phyloP scores from a whole-genome alignment of 2,329 filamentous ascomycete species.

The Arthrobotrys megalospora region DNA sequence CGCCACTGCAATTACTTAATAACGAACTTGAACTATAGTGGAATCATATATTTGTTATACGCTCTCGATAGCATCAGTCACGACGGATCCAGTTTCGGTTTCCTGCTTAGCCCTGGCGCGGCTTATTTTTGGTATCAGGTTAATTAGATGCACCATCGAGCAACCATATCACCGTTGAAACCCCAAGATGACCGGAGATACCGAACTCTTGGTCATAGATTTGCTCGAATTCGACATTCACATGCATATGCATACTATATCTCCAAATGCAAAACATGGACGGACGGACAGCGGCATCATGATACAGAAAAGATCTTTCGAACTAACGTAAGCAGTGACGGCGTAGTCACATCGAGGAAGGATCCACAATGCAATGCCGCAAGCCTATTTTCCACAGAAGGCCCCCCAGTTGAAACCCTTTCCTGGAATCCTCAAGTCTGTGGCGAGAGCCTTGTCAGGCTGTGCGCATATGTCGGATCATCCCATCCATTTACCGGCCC shows the following conservation, averaged over 20 bases:
- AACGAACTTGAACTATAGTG: no score
- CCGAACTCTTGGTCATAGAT: not conserved
- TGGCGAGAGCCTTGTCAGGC: slow-evolving; percentile 45
- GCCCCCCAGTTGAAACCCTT: slow-evolving; percentile 14
- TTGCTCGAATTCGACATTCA: slow-evolving; percentile 1
- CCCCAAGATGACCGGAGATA: slow-evolving; percentile 22
- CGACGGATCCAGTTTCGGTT: slow-evolving; percentile 5
- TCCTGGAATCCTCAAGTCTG: not conserved
- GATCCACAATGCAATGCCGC: slow-evolving; percentile 39
- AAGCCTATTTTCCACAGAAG: slow-evolving; percentile 8
- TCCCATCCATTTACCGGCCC: slow-evolving; percentile 18
- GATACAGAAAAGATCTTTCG: no score
- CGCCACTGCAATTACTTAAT: no score
- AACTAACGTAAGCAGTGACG: slow-evolving; percentile 41
- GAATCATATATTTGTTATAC: no score
- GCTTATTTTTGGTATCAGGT: slow-evolving; percentile 29
- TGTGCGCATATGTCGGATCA: slow-evolving; percentile 15
- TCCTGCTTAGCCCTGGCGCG: not conserved
- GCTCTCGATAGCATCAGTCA: not conserved
- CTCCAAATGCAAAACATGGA: not conserved
- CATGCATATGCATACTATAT: slow-evolving; percentile 4
- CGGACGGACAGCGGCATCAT: no score
- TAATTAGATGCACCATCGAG: slow-evolving; percentile 1
- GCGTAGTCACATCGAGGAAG: slow-evolving; percentile 22
- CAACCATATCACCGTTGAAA: slow-evolving; percentile 3